A percentile compares a stretch with the other conserved stretches of the same genome.
Evolutionary conservation across 106 monocot genomes (phyloP).

Genomic region (Iris macrosiphon): DNA sequence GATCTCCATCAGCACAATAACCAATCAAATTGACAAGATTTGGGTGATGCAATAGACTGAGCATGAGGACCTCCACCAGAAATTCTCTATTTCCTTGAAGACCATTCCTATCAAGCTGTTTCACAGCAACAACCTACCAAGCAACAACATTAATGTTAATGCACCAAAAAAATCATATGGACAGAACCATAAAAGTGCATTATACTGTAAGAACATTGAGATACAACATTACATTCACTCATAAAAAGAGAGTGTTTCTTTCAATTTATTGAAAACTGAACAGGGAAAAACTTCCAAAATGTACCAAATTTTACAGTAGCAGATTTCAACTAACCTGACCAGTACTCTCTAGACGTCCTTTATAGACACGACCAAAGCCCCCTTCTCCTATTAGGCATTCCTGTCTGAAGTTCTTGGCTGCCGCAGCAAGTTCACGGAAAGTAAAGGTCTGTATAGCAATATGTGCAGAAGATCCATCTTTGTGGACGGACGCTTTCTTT

Average conservation of each 20-base stretch:
- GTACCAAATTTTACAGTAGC: not conserved
- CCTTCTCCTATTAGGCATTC: constrained; percentile 19
- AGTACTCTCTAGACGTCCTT: constrained; percentile 16
- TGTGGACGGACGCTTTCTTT: constrained; percentile 13
- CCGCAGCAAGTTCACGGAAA: constrained; percentile 27
- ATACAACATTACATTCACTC: not conserved
- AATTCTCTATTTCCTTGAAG: constrained; percentile 8
- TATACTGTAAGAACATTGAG: too few species aligned
- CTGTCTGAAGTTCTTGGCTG: constrained; percentile 28
- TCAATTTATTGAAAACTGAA: not conserved
- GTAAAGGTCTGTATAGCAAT: constrained; percentile 28
- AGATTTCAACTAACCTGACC: constrained; percentile 19
- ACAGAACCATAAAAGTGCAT: too few species aligned
- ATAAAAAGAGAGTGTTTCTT: not conserved
- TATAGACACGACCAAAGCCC: constrained; percentile 13
- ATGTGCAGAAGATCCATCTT: constrained; percentile 12
- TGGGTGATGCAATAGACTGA: constrained; percentile 2
- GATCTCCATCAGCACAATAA: constrained; percentile 10
- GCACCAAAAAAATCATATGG: too few species aligned
- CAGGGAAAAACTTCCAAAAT: not conserved
- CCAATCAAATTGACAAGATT: constrained; percentile 4
- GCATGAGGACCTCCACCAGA: constrained; percentile 6
- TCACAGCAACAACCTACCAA: not conserved
- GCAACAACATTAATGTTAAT: not conserved
- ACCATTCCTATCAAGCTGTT: constrained; percentile 12